These are phyloP conservation scores for Ustilago hordei DNA, from an alignment of 1,284 basidiomycete species.

Conservation along the genomic window DNA sequence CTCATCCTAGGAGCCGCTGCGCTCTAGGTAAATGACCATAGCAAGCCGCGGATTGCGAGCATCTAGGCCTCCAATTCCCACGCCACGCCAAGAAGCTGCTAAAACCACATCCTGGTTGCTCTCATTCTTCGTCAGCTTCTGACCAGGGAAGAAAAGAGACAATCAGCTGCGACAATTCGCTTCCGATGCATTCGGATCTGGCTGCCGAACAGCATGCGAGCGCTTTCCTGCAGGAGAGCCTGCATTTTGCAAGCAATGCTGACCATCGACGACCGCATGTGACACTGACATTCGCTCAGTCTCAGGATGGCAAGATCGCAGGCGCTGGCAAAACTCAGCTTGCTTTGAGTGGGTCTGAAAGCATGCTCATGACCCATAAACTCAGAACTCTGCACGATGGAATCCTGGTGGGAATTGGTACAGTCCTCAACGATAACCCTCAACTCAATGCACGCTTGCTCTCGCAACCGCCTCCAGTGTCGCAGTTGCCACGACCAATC, in stretches of 20 bases:
- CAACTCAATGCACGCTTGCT: constrained; percentile 78
- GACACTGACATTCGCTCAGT: constrained; percentile 95
- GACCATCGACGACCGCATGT: constrained; percentile 61
- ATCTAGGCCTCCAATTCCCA: neutral
- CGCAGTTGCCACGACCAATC: constrained; percentile 79
- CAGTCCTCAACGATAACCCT: constrained; percentile 90
- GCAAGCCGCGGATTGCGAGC: too few relatives aligned
- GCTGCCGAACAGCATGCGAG: constrained; percentile 20
- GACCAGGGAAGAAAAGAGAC: neutral
- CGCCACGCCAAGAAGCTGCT: neutral
- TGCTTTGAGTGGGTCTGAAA: constrained; percentile 84
- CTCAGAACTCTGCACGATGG: constrained; percentile 82
- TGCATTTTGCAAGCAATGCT: constrained; percentile 4
- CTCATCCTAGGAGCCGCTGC: too few relatives aligned
- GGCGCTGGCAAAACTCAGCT: constrained; percentile 81
- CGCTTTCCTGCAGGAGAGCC: constrained; percentile 16
- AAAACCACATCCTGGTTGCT: neutral
- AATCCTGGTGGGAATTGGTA: constrained; percentile 90
- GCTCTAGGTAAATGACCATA: too few relatives aligned
- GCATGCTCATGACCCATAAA: constrained; percentile 95
- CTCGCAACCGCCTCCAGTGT: constrained; percentile 41
- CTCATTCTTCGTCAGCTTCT: neutral
- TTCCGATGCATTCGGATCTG: constrained; percentile 1
- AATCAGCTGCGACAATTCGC: neutral
- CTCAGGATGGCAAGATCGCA: constrained; percentile 91